Conservation (phyloP, 169 alveolate genomes). For the Eimeria brunetti region DNA sequence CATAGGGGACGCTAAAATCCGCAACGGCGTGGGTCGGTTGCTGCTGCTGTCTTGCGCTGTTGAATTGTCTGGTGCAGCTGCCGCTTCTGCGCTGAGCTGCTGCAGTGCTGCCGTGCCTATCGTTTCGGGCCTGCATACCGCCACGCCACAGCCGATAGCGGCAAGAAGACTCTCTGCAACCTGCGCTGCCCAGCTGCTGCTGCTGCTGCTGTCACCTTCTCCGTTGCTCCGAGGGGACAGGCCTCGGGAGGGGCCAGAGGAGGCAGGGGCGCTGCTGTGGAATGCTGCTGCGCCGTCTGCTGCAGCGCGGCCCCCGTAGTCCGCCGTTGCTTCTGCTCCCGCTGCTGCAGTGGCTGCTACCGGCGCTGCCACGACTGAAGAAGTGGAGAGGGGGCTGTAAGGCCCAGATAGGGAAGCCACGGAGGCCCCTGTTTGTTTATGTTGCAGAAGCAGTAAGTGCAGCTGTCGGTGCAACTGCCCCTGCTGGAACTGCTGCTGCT, state of each 20-base stretch:
- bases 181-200: constrained; percentile 42
- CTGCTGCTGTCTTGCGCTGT: not conserved
- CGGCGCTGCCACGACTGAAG: not conserved
- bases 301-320: constrained; percentile 1
- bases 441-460: constrained; percentile 18
- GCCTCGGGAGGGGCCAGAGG: not conserved
- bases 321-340: not conserved
- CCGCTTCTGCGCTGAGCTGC: constrained; percentile 12
- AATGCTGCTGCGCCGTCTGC: constrained; percentile 17
- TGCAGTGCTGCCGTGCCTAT: constrained; percentile 63
- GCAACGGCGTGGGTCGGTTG: not conserved
- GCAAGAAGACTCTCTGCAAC: constrained; percentile 56
- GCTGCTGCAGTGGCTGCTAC: constrained; percentile 1
- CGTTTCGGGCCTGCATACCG: constrained; percentile 59
- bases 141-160: constrained; percentile 64
- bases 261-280: constrained; percentile 28
- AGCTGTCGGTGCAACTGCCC: constrained; percentile 39
- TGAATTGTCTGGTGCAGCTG: constrained; percentile 9
- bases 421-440: not conserved
- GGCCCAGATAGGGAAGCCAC: not conserved
- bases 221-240: not conserved
- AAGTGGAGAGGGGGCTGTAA: not conserved
- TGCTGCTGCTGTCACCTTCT: not conserved
- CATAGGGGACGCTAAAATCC: constrained; percentile 38
- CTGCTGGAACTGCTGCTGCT: constrained; percentile 52